Evolutionary conservation across 371 early-diverging fungal species (phyloP), one percentile per base, ranked within the genome.

Genomic region (Mortierella sp.): DNA sequence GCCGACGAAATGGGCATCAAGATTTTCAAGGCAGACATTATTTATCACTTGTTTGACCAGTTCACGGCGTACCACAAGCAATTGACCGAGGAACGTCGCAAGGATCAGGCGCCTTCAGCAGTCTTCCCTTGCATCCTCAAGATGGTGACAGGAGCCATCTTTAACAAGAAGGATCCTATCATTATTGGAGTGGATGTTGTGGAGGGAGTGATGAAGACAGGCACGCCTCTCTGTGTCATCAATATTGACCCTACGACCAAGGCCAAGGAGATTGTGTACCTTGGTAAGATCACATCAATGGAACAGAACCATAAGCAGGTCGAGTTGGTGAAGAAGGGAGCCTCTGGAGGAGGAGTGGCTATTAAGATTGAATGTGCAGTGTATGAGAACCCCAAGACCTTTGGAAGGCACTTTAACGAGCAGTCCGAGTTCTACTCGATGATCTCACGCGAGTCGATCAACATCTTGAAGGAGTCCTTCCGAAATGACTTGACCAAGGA

Each of bases 11-110:
- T 95, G 53, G 96, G 97, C 30, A 89, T 99, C 58, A 94, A 90
- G 83, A 83, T 99, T 26, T 99, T 99, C 85, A 90, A 86, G 64
- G 99, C 99, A 27, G 97, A 99, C 65, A 99, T 99, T 76, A 99
- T 99, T 80, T 99, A 99, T 82, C 99, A 99, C 80, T 87, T 99
- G 89, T 96, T 99, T 69, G 99, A 99, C 82, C 84, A 89, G 61
- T 99, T 95, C 82, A 95, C 93, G 13, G 91, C 91, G 31, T 94
- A 97, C 81, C 86, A 84, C 62, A 84, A 89, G 54, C 69, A 80
- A 58, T 31, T 61, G 43, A 79, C 61, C 19, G 70, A 97, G 79
- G 90, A 93, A 80, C 94, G 91, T 81, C 93, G 94, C 62, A 90
- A 89, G 78, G 97, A 96, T 57, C 89, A 90, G 64, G 95, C 95